Base-by-base conservation (phyloP, 2,329 filamentous ascomycete species). In the Massarina eburnea region DNA sequence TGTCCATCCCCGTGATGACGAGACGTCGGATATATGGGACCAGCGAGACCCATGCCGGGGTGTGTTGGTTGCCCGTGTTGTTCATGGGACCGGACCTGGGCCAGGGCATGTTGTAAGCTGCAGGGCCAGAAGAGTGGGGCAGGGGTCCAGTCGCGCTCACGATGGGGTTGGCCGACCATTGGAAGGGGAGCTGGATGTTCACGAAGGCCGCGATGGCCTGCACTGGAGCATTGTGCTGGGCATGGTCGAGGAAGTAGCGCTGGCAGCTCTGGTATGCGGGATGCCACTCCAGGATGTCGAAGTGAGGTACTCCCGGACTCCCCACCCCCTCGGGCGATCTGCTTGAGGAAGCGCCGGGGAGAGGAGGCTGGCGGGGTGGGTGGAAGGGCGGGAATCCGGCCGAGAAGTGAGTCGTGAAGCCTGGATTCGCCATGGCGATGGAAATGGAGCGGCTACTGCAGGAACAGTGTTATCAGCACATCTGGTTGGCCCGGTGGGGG, bases 251-350 rank as follows among this genome's bases (percentile, higher is more conserved):
- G 66, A 97, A 99, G 74, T 92, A 96, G 46, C 83, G 83, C 57
- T 92, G 84, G 72, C 94, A 99, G 55, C 84, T 91, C 71, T 94
- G 86, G 69, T 95, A 95, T 48, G 88, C 86, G 8, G 89, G 88
- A 68, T 95, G 88, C 94, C 94, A 97, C 49, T 91, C 88, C 67
- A 96, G 86, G 54, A 96, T 88, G 70, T 92, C 88, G 71, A 91
- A 83, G 51, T 77, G 73, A 5, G 65, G 62, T 32, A 57, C 45
- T 21, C 55, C 47, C 15, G 59, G 43, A 15, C 54, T 20, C 14
- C n/a, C 36, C 8, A 17, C 5, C 10, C 34, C 33, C 51, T 58
- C 37, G n/a, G 45, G 51, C 9, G 59, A 55, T 2, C 57, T 58
- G 15, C 55, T 62, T 19, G 58, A 57, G 2, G 51, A 51, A 21